Base-by-base conservation (phyloP, 2,329 filamentous ascomycete species). In the Amylocarpus encephaloides region DNA sequence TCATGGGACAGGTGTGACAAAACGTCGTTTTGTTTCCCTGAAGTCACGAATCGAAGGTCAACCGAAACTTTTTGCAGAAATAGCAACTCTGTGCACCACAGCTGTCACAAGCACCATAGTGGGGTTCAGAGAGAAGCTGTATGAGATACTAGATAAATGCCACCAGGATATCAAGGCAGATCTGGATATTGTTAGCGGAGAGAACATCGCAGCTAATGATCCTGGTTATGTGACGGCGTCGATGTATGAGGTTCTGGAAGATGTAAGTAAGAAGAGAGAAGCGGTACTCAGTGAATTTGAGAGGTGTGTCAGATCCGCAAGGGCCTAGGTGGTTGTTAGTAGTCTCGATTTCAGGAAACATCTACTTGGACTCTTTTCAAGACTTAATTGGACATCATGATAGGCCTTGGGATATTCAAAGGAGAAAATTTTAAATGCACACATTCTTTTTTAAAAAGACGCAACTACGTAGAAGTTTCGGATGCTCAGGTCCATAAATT, bases 151-250 rank as follows among this genome's bases (percentile, higher is more conserved):
- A 13, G 19, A 53, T n/a, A 39, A 35, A 15, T 55, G 53, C 44
- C 22, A 15, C 7, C 11, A n/a, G 16, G 40, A 55, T 43, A 55
- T 55, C 30, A 19, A 34, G n/a, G 39, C 26, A 29, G 53, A 55
- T 50, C 50, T 55, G 18, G 42, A 52, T 18, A 18, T 55, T 18
- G 26, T 50, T 19, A 26, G 46, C 12, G 52, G 51, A 29, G 52
- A 52, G 39, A 39, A 29, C 15, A 33, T 44, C 41, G 32, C 42
- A 15, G 46, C 19, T 7, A 22, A 9, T 29, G 46, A 55, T 18
- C 38, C 52, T 18, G 32, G 32, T 7, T 4, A 18, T 13, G 44
- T 47, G 34, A 49, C 36, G 10, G 29, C 12, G 40, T 42, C 34
- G 18, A 33, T 50, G 45, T 50, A 16, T 32, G 29, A 30, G 29